Percentiles rank a stretch among this genome's conserved stretches.
Evolutionary conservation across 805 yeast species (phyloP).

Genomic region (Sugiyamaella floridensis): DNA sequence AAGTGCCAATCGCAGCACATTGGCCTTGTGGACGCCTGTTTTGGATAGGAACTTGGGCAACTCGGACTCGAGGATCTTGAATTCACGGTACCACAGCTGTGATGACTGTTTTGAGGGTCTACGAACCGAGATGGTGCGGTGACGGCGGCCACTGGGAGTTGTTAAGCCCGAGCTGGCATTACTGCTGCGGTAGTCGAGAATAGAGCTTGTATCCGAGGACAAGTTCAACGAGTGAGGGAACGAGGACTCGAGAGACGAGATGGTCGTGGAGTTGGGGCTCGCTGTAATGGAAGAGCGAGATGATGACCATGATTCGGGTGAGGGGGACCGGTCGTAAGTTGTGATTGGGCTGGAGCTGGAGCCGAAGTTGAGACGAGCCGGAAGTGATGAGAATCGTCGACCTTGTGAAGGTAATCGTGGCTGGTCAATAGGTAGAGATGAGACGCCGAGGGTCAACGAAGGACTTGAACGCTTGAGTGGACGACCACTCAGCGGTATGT

Average conservation of each 20-base stretch:
- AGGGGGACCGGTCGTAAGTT: background rate
- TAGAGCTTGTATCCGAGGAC: slow-evolving; percentile 7
- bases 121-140: background rate
- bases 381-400: background rate
- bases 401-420: background rate
- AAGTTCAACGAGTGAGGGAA: slow-evolving; percentile 5
- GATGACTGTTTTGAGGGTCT: background rate
- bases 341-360: background rate
- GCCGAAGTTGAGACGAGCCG: background rate
- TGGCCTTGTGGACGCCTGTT: slow-evolving; percentile 30
- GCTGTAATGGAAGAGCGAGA: slow-evolving; percentile 6
- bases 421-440: too few relatives aligned
- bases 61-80: slow-evolving; percentile 26
- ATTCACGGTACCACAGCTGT: slow-evolving; percentile 17
- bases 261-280: slow-evolving; percentile 17
- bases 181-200: slow-evolving; percentile 5
- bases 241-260: slow-evolving; percentile 12
- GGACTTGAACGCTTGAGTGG: too few relatives aligned
- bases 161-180: background rate
- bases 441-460: too few relatives aligned
- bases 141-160: slow-evolving; percentile 3
- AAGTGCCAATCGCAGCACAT: slow-evolving; percentile 37
- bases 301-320: slow-evolving; percentile 2
- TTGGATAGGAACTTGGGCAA: slow-evolving; percentile 25
- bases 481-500: too few relatives aligned